A percentile compares a stretch with the other conserved stretches of the same genome.
phyloP scores from a whole-genome alignment of 495 filamentous ascomycete species.

The Pseudotulostoma volvatum region DNA sequence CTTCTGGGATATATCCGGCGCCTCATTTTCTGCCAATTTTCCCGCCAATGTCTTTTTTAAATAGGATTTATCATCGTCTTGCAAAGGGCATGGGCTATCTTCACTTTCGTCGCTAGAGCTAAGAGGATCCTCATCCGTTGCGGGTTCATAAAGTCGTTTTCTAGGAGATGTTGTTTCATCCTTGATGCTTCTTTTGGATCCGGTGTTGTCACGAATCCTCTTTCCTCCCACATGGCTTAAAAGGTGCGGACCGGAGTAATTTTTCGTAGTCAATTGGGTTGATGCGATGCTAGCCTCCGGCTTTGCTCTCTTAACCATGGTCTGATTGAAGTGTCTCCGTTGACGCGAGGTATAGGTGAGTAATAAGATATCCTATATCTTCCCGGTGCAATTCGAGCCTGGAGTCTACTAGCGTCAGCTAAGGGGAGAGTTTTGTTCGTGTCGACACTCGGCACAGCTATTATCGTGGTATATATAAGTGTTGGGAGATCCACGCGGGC shows the following conservation, averaged over 20 bases:
- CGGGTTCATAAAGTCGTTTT: constrained; percentile 11
- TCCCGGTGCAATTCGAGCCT: too few relatives aligned
- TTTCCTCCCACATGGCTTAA: constrained; percentile 4
- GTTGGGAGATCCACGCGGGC: too few relatives aligned
- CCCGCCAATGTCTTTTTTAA: constrained; percentile 9
- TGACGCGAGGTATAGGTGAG: too few relatives aligned
- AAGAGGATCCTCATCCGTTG: constrained; percentile 16
- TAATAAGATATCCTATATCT: too few relatives aligned
- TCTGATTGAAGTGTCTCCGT: too few relatives aligned
- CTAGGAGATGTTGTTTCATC: background rate
- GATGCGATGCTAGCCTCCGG: constrained; percentile 15
- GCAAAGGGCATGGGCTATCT: constrained; percentile 1
- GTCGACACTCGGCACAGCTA: too few relatives aligned
- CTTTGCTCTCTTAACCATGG: constrained; percentile 2
- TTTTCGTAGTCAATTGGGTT: constrained; percentile 6
- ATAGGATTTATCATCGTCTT: constrained; percentile 5
- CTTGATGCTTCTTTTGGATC: background rate
- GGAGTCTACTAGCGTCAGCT: too few relatives aligned
- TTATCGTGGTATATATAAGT: too few relatives aligned
- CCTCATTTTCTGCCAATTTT: constrained; percentile 8
- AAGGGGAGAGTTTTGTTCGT: too few relatives aligned
- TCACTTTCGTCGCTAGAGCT: constrained; percentile 15
- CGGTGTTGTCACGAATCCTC: background rate
- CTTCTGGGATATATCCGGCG: background rate
- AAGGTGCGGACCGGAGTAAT: constrained; percentile 2